Conservation (phyloP, 306 rosid species). For the Inga leiocalycina region DNA sequence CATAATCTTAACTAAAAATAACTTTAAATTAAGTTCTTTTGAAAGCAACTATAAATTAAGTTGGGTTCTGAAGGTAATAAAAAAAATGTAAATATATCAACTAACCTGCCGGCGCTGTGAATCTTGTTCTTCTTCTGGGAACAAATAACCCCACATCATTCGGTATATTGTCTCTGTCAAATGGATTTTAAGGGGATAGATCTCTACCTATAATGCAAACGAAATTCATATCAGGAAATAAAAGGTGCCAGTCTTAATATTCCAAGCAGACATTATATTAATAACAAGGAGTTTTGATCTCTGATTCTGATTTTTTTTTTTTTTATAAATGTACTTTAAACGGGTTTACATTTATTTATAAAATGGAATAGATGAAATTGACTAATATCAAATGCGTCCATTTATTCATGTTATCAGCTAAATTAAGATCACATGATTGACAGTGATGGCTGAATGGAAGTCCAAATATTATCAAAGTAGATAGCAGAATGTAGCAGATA, state of each 20-base stretch:
- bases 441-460: background rate
- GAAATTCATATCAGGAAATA: slow-evolving; percentile 38
- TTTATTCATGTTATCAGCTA: background rate
- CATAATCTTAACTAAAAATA: slow-evolving; percentile 15
- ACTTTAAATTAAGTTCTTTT: slow-evolving; percentile 11
- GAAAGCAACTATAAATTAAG: slow-evolving; percentile 1
- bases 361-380: background rate
- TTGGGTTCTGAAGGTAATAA: slow-evolving; percentile 8
- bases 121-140: slow-evolving; percentile 86
- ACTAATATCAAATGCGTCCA: background rate
- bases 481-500: background rate
- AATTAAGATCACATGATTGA: background rate
- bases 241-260: slow-evolving; percentile 16
- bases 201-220: slow-evolving; percentile 64
- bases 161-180: slow-evolving; percentile 89
- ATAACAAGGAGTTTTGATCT: background rate
- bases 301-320: background rate
- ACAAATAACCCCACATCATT: slow-evolving; percentile 97
- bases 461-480: slow-evolving; percentile 9
- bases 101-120: slow-evolving; percentile 89
- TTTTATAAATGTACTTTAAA: background rate
- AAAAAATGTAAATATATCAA: slow-evolving; percentile 27
- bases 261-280: slow-evolving; percentile 26
- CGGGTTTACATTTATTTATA: background rate
- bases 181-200: slow-evolving; percentile 96